Evolutionary conservation across 495 filamentous ascomycete genomes (phyloP).

Genomic region (Tuber indicum): DNA sequence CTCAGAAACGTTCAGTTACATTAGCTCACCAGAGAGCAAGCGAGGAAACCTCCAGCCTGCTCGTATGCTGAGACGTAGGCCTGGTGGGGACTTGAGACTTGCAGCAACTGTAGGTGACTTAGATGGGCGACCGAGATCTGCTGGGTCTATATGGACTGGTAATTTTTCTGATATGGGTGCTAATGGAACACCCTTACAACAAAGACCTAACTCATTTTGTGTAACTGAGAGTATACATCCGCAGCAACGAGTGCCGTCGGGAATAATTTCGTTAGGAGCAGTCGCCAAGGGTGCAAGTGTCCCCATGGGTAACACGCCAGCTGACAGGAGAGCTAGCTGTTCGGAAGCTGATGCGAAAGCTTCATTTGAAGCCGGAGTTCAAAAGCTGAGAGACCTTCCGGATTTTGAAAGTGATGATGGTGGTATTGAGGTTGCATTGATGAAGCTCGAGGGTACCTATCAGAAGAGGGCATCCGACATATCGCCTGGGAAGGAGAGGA

Average conservation of each 20-base stretch:
- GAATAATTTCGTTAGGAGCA: slow-evolving; percentile 51
- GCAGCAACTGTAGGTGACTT: slow-evolving; percentile 67
- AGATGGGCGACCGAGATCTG: slow-evolving; percentile 61
- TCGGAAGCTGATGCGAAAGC: slow-evolving; percentile 47
- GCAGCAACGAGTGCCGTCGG: slow-evolving; percentile 40
- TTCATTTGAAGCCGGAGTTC: slow-evolving; percentile 85
- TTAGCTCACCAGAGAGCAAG: slow-evolving; percentile 2
- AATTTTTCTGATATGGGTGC: slow-evolving; percentile 36
- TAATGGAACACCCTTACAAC: slow-evolving; percentile 22
- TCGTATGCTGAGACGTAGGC: slow-evolving; percentile 66
- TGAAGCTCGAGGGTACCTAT: slow-evolving; percentile 89
- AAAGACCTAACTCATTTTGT: slow-evolving; percentile 29
- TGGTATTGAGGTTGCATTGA: slow-evolving; percentile 82
- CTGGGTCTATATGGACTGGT: slow-evolving; percentile 56
- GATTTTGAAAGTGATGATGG: slow-evolving; percentile 78
- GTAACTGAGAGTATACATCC: slow-evolving; percentile 33
- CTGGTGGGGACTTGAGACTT: slow-evolving; percentile 81
- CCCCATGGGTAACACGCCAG: slow-evolving; percentile 10
- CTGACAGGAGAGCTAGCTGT: neutral
- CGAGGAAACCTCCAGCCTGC: slow-evolving; percentile 24
- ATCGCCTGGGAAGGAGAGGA: slow-evolving; percentile 44
- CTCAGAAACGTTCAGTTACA: slow-evolving; percentile 26
- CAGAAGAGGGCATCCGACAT: slow-evolving; percentile 49
- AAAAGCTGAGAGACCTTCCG: slow-evolving; percentile 78
- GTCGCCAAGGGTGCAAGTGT: slow-evolving; percentile 45